These are phyloP conservation scores for Hanseniaspora nectarophila DNA, from an alignment of 805 yeast species.

Conservation along the genomic window DNA sequence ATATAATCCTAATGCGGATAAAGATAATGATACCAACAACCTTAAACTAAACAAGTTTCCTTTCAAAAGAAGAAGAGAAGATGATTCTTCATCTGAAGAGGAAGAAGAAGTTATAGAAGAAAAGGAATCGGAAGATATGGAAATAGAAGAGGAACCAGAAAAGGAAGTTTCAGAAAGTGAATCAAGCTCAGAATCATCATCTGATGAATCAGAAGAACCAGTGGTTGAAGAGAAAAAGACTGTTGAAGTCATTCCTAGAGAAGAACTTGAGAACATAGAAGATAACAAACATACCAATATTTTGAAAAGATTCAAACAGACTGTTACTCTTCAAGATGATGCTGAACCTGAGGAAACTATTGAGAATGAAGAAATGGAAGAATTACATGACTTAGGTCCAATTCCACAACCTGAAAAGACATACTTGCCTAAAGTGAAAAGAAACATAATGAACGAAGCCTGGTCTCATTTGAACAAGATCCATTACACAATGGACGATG, in stretches of 20 bases:
- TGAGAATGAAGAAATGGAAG: slow-evolving; percentile 15
- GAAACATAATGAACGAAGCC: slow-evolving; percentile 25
- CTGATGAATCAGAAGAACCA: background rate
- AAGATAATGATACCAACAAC: background rate
- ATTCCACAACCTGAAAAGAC: slow-evolving; percentile 65
- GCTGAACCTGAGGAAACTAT: slow-evolving; percentile 14
- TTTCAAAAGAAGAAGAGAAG: slow-evolving; percentile 21
- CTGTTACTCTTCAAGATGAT: slow-evolving; percentile 28
- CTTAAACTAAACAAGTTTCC: slow-evolving; percentile 18
- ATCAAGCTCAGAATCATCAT: background rate
- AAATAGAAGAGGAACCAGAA: slow-evolving; percentile 18
- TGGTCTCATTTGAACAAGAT: slow-evolving; percentile 25
- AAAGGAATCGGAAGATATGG: slow-evolving; percentile 17
- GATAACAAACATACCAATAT: slow-evolving; percentile 40
- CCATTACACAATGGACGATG: slow-evolving; percentile 17
- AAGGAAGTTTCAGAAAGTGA: slow-evolving; percentile 6
- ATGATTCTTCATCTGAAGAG: slow-evolving; percentile 15
- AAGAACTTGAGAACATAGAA: slow-evolving; percentile 1
- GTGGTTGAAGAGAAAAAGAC: slow-evolving; percentile 12
- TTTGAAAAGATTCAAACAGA: slow-evolving; percentile 41
- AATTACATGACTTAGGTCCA: slow-evolving; percentile 45
- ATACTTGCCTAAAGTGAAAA: slow-evolving; percentile 25
- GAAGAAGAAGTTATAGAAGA: slow-evolving; percentile 10
- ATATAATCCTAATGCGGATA: slow-evolving; percentile 39
- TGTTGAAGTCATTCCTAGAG: background rate